phyloP scores from a whole-genome alignment of 257 asterid species.

The Solanum clarkiae region DNA sequence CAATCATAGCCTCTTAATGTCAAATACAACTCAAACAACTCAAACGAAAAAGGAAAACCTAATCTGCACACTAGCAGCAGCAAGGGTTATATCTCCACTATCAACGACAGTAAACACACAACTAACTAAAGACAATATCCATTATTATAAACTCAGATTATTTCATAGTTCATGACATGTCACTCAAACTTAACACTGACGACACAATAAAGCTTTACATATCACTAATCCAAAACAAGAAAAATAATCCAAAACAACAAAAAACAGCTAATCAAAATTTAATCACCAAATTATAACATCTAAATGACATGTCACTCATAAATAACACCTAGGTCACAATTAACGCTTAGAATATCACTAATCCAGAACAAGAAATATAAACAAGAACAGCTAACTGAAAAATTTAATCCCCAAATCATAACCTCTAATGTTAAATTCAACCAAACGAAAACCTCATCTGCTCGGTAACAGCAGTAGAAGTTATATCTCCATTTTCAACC shows the following conservation, averaged over 20 bases:
- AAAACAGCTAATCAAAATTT: not conserved
- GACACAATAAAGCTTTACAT: not conserved
- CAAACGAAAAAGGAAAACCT: not conserved
- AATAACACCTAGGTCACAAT: not conserved
- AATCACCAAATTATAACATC: not conserved
- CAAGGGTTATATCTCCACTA: too few relatives aligned
- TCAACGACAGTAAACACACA: not conserved
- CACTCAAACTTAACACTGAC: not conserved
- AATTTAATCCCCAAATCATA: not conserved
- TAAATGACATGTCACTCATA: not conserved
- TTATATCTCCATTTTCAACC: not conserved
- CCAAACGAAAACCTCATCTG: not conserved
- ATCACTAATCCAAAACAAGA: not conserved
- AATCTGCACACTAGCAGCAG: not conserved
- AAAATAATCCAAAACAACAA: not conserved
- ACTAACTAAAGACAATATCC: not conserved
- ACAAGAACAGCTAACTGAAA: not conserved
- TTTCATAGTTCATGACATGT: too few relatives aligned
- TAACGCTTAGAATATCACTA: not conserved
- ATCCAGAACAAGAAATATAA: not conserved
- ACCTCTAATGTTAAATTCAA: not conserved
- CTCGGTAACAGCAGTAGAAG: not conserved
- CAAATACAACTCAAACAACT: not conserved
- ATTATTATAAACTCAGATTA: too few relatives aligned
- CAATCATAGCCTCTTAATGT: not conserved